phyloP scores from a whole-genome alignment of 139 green algal genomes.

The Chlorella sorokiniana region DNA sequence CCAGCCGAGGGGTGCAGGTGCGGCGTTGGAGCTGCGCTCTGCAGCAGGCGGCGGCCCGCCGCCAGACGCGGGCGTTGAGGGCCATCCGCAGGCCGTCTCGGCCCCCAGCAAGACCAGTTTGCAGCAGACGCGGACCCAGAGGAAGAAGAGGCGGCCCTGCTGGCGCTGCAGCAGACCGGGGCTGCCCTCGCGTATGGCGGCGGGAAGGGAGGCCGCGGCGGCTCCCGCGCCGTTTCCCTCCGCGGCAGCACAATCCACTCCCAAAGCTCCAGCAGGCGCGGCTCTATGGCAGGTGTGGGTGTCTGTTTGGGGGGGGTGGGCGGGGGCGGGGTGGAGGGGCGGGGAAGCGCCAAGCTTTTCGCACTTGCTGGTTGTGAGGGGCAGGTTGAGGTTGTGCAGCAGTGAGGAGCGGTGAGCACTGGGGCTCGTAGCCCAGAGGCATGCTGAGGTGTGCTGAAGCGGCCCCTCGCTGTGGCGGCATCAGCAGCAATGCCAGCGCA shows the following conservation, averaged over 20 bases:
- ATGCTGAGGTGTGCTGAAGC: too few species aligned
- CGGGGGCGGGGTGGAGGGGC: not conserved
- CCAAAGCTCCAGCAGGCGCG: not conserved
- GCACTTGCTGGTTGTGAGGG: too few species aligned
- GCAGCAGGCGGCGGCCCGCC: not conserved
- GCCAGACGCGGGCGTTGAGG: not conserved
- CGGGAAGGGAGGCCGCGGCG: not conserved
- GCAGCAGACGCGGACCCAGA: not conserved
- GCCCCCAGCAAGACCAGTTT: not conserved
- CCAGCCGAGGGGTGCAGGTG: not conserved
- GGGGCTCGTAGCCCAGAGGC: too few species aligned
- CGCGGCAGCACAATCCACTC: not conserved
- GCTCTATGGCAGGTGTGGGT: not conserved
- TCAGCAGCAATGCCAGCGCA: too few species aligned
- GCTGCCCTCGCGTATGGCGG: too few species aligned
- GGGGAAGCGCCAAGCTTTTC: too few species aligned
- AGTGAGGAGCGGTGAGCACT: too few species aligned
- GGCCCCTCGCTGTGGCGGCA: too few species aligned
- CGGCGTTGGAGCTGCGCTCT: slow-evolving; percentile 9
- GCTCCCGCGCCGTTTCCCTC: not conserved
- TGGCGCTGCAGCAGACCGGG: not conserved
- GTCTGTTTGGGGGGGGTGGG: too few species aligned
- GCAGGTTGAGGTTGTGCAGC: too few species aligned
- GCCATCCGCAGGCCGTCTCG: not conserved
- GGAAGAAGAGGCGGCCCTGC: not conserved